phyloP scores from a whole-genome alignment of 2,329 filamentous ascomycete species.

The Nigrograna mackinnonii region DNA sequence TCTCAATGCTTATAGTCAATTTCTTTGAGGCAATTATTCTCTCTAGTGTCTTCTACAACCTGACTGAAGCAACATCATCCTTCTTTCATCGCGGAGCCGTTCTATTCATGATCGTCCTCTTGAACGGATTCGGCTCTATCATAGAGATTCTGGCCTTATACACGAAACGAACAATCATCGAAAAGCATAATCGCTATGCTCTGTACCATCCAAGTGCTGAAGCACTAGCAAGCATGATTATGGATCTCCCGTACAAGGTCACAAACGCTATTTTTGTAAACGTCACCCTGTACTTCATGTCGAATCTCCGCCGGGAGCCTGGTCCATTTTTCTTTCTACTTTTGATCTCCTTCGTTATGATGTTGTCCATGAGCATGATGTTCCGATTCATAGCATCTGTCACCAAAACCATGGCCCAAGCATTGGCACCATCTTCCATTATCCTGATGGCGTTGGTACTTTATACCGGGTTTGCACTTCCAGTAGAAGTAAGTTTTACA shows the following conservation, averaged over 20 bases:
- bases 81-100: constrained; percentile 60
- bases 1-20: constrained; percentile 59
- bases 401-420: constrained; percentile 65
- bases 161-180: constrained; percentile 82
- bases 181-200: constrained; percentile 84
- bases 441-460: constrained; percentile 65
- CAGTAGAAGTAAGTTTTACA: too few species aligned
- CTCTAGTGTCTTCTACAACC: constrained; percentile 61
- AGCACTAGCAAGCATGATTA: constrained; percentile 78
- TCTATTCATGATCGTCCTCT: constrained; percentile 61
- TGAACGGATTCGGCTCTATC: constrained; percentile 59
- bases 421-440: too few species aligned
- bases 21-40: constrained; percentile 61
- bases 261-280: constrained; percentile 73
- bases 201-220: constrained; percentile 89
- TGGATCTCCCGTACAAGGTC: constrained; percentile 79
- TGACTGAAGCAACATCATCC: constrained; percentile 51
- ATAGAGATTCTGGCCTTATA: constrained; percentile 67
- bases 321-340: constrained; percentile 82
- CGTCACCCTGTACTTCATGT: constrained; percentile 79
- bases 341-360: constrained; percentile 58
- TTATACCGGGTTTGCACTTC: constrained; percentile 69
- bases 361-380: constrained; percentile 78
- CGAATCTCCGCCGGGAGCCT: constrained; percentile 70
- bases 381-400: constrained; percentile 77